Evolutionary conservation across 2,329 filamentous ascomycete genomes (phyloP).

Genomic region (Lachnellula cervina): DNA sequence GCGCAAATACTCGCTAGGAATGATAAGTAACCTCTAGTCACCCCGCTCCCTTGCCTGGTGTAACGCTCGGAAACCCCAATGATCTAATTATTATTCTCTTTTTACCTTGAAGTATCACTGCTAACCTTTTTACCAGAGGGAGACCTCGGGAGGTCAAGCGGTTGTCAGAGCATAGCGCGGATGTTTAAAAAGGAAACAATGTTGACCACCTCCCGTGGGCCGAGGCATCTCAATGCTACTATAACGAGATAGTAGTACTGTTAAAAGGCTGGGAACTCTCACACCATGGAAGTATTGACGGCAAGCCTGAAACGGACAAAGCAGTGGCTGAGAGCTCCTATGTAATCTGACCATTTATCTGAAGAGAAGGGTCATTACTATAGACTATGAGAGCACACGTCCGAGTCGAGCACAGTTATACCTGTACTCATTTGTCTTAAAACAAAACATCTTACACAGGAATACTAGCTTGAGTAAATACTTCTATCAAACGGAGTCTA

Average conservation of each 20-base stretch:
- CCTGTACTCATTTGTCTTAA: no score
- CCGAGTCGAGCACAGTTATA: no score
- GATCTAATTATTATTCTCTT: not conserved
- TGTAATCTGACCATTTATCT: not conserved
- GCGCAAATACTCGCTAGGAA: no score
- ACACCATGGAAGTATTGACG: not conserved
- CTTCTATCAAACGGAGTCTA: no score
- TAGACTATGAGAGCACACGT: no score
- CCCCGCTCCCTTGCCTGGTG: no score
- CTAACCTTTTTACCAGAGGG: not conserved
- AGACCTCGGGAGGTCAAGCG: not conserved
- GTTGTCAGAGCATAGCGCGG: not conserved
- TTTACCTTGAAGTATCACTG: not conserved
- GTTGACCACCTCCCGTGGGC: not conserved
- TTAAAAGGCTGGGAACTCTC: not conserved
- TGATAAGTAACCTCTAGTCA: no score
- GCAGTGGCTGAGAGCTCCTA: not conserved
- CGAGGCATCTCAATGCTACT: not conserved
- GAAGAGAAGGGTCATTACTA: no score
- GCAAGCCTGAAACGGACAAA: not conserved
- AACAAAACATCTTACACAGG: no score
- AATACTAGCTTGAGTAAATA: no score
- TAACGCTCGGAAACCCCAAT: no score
- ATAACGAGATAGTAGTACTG: not conserved
- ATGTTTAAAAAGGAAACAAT: not conserved